Evolutionary conservation across 371 early-diverging fungal species (phyloP), one percentile per base, ranked within the genome.

Genomic region (Syncephalastrum sp.): DNA sequence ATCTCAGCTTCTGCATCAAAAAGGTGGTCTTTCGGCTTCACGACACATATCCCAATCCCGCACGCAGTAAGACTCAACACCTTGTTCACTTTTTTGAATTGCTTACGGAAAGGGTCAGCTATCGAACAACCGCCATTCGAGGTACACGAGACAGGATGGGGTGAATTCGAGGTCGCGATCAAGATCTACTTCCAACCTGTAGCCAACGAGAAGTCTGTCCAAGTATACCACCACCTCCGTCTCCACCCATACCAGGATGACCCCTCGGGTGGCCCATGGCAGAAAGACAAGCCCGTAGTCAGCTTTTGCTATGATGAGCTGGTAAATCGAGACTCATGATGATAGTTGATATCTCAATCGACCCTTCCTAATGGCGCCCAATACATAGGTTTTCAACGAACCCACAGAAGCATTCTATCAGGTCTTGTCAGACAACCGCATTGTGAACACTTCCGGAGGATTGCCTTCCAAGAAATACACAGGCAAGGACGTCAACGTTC

Each of bases 81-180:
- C n/a, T 25, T 43, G 54, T 1, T 1, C 12, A 50, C 17, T 25
- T 42, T 0, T 21, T 21, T 21, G 21, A 16, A 33, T 44, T 29
- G 48, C 16, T 54, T 12, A 50, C 47, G 17, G 13, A 27, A 33
- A 38, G 15, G 49, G 13, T 42, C 44, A 91, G 89, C 82, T 25
- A 67, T 92, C 27, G 91, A 91, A 52, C 81, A 87, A 42, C 88
- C 89, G 14, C 99, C 98, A 0, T 99, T 91, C 64, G 96, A 97
- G 68, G 84, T 97, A 14, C 79, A 81, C 47, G 98, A 98, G 69
- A 94, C 94, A 10, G 99, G 96, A 21, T 99, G 99, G 99, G 99
- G 99, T 64, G 98, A 99, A 77, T 99, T 99, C 68, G 97, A 96
- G 48, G 91, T 98, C 41, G 82, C 86, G 49, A 95, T 99, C 65